These are phyloP conservation scores for Pseudocercospora eumusae DNA, from an alignment of 2,329 filamentous ascomycete species.

Conservation along the genomic window DNA sequence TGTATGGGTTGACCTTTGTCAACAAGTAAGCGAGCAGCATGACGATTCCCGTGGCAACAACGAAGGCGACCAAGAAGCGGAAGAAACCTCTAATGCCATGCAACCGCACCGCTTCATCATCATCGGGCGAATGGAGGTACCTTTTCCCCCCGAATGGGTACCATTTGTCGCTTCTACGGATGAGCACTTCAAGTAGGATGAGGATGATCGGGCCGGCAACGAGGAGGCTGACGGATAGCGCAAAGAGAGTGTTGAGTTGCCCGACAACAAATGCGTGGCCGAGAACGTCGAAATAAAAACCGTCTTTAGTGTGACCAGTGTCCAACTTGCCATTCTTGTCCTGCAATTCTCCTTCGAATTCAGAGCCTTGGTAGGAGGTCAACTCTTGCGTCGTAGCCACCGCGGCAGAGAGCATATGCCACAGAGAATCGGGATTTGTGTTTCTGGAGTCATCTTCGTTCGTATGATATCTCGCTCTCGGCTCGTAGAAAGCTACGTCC, in stretches of 20 bases:
- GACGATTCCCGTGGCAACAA: constrained; percentile 66
- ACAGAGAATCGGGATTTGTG: constrained; percentile 69
- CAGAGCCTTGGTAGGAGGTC: constrained; percentile 65
- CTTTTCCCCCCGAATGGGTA: constrained; percentile 77
- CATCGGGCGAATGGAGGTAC: constrained; percentile 61
- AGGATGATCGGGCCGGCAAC: constrained; percentile 76
- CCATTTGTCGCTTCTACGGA: constrained; percentile 75
- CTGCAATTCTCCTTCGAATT: constrained; percentile 62
- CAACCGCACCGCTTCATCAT: constrained; percentile 61
- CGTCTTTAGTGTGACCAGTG: constrained; percentile 61
- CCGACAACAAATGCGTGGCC: constrained; percentile 78
- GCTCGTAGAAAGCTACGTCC: constrained; percentile 88
- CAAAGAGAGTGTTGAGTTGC: constrained; percentile 79
- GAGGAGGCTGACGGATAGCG: constrained; percentile 79
- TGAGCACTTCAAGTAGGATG: constrained; percentile 65
- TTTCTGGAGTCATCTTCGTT: constrained; percentile 82
- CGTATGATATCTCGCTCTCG: constrained; percentile 86
- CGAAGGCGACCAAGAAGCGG: constrained; percentile 75
- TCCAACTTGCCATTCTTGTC: constrained; percentile 61
- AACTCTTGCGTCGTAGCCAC: constrained; percentile 72
- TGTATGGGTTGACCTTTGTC: constrained; percentile 81
- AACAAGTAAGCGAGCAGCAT: constrained; percentile 73
- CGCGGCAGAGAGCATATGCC: constrained; percentile 92
- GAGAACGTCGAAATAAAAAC: constrained; percentile 94
- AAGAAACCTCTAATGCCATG: constrained; percentile 81